Evolutionary conservation across 2,329 filamentous ascomycete genomes (phyloP).

Genomic region (Botryotinia convoluta): DNA sequence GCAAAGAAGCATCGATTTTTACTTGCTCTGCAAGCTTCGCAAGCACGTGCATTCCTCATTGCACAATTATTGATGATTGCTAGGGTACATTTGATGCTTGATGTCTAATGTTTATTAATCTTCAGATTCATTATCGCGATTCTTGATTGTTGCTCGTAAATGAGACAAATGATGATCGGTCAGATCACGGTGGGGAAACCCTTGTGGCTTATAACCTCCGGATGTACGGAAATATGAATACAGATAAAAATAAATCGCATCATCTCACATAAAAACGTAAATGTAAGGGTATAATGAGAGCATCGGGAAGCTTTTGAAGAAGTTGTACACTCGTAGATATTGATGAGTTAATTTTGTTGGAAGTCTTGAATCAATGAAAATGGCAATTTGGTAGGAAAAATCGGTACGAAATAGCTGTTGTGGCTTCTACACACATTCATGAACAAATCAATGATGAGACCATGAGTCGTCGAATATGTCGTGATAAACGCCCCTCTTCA

Average conservation of each 20-base stretch:
- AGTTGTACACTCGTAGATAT: too few species aligned
- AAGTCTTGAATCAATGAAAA: not conserved
- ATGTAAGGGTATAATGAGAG: not conserved
- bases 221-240: slow-evolving; percentile 11
- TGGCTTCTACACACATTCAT: not conserved
- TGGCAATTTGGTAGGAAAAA: not conserved
- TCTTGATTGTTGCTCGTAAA: not conserved
- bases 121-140: not conserved
- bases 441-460: not conserved
- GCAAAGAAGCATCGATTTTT: slow-evolving; percentile 35
- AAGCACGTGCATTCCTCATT: slow-evolving; percentile 36
- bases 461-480: too few species aligned
- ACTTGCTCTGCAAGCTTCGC: slow-evolving; percentile 35
- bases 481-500: not conserved
- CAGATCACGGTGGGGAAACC: slow-evolving; percentile 1
- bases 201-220: not conserved
- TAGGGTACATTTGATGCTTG: slow-evolving; percentile 2
- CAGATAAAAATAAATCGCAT: not conserved
- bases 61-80: not conserved
- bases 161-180: not conserved
- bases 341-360: not conserved
- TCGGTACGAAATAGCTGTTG: not conserved
- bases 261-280: not conserved
- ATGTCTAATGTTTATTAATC: not conserved
- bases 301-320: not conserved